Conservation (phyloP, 164 flowering plant genomes). For the Stephania yunnanensis region DNA sequence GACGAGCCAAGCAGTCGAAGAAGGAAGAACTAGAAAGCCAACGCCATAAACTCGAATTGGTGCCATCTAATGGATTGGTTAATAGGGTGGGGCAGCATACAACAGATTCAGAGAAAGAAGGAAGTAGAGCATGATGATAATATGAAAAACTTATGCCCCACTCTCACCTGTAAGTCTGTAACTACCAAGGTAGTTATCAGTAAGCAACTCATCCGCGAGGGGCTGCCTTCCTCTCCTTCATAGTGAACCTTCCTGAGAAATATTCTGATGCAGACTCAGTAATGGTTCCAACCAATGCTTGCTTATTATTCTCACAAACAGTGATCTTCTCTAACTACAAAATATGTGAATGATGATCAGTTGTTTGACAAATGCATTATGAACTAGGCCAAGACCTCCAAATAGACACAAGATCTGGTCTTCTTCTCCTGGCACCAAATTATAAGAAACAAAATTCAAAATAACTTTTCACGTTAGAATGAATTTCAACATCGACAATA, state of each 20-base stretch:
- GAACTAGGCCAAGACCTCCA: too few species aligned
- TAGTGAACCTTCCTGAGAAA: constrained; percentile 66
- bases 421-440: too few species aligned
- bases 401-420: too few species aligned
- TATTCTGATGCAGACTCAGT: constrained; percentile 65
- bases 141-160: not conserved
- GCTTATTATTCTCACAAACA: too few species aligned
- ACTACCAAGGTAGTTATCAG: constrained; percentile 38
- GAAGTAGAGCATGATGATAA: not conserved
- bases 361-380: too few species aligned
- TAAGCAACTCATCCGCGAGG: constrained; percentile 79
- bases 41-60: not conserved
- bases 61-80: not conserved
- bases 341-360: too few species aligned
- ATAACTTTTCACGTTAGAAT: too few species aligned
- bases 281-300: constrained; percentile 60
- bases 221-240: constrained; percentile 76
- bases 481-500: too few species aligned
- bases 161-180: constrained; percentile 47
- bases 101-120: not conserved
- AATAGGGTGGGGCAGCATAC: too few species aligned
- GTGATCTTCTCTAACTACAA: too few species aligned
- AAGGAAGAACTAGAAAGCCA: not conserved
- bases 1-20: not conserved
- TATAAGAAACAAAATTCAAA: too few species aligned